Evolutionary conservation across 208 protist species (phyloP).

Genomic region (Perkinsela sp.): DNA sequence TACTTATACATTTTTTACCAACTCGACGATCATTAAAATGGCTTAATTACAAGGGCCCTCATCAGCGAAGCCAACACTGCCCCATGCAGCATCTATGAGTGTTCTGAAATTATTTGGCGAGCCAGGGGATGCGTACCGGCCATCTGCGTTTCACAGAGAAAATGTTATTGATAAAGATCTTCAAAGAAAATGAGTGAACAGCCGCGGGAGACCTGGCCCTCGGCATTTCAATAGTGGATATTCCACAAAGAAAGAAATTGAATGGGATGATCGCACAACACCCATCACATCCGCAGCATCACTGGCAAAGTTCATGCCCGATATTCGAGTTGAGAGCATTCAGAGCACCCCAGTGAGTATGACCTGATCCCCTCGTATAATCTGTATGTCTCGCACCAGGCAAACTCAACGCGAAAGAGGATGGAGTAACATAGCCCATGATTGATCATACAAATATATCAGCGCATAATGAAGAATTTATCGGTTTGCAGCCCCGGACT

Average conservation of each 20-base stretch:
- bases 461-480: constrained; percentile 37
- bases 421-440: constrained; percentile 10
- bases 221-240: constrained; percentile 65
- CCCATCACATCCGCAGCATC: constrained; percentile 52
- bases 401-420: constrained; percentile 6
- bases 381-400: constrained; percentile 29
- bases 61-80: not conserved
- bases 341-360: constrained; percentile 58
- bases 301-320: constrained; percentile 61
- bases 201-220: constrained; percentile 34
- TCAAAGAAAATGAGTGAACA: constrained; percentile 22
- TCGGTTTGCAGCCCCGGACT: constrained; percentile 51
- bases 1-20: no score
- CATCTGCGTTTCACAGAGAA: constrained; percentile 39
- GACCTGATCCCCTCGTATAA: constrained; percentile 63
- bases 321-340: constrained; percentile 31
- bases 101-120: constrained; percentile 48
- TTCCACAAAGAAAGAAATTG: constrained; percentile 38
- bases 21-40: no score
- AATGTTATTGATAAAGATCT: constrained; percentile 42
- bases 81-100: constrained; percentile 2
- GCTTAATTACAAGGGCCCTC: not conserved
- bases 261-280: constrained; percentile 35
- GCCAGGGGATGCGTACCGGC: constrained; percentile 52
- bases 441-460: constrained; percentile 57